A percentile compares a stretch with the other conserved stretches of the same genome.
These are phyloP conservation scores for Aphanomyces euteiches DNA, from an alignment of 352 stramenopile species.

Conservation along the genomic window DNA sequence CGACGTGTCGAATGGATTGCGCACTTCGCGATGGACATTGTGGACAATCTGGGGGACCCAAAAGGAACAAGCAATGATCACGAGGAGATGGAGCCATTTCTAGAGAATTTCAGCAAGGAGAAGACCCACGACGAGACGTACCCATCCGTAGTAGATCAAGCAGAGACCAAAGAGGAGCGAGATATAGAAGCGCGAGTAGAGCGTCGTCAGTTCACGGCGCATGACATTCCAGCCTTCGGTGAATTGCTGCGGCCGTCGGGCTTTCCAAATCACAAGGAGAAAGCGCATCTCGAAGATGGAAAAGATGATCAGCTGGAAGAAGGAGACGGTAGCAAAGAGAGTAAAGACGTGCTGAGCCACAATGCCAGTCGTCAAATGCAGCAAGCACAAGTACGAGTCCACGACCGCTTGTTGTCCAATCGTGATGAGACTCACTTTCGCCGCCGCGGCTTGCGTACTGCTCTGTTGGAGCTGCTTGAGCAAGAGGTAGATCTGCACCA, in stretches of 20 bases:
- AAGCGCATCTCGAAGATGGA: constrained; percentile 99
- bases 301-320: constrained; percentile 98
- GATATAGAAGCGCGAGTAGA: constrained; percentile 96
- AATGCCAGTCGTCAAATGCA: constrained; percentile 93
- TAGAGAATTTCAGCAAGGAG: constrained; percentile 34
- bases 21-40: constrained; percentile 92
- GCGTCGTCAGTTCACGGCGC: constrained; percentile 88
- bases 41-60: constrained; percentile 98
- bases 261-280: constrained; percentile 96
- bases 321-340: constrained; percentile 93
- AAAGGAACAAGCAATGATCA: constrained; percentile 96
- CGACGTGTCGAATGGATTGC: constrained; percentile 90
- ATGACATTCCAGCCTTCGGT: constrained; percentile 84
- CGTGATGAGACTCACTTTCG: constrained; percentile 75
- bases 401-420: constrained; percentile 85
- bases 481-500: constrained; percentile 84
- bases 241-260: constrained; percentile 82
- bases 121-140: constrained; percentile 31
- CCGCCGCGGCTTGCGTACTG: constrained; percentile 76
- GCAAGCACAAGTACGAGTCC: constrained; percentile 94
- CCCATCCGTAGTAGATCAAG: constrained; percentile 89
- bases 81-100: constrained; percentile 82
- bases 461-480: constrained; percentile 80
- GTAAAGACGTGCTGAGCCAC: constrained; percentile 93
- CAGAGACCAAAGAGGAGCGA: constrained; percentile 88